Base-by-base conservation (phyloP, 352 stramenopile genomes). In the Peronosclerospora sorghi region DNA sequence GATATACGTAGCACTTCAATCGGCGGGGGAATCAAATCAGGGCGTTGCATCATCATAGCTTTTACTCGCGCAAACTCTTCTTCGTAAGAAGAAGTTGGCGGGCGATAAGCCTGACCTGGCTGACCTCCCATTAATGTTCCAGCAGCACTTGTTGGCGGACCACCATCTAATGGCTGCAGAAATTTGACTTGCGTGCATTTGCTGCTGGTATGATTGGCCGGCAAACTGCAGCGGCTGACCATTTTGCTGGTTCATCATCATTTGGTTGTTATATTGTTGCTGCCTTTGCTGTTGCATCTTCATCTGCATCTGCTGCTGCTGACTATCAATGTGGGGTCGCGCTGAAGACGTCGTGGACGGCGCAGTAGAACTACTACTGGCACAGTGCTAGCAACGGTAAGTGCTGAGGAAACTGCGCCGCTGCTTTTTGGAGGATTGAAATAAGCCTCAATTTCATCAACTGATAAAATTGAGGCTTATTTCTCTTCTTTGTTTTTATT, bases 41-140 rank as follows among this genome's bases (percentile, higher is more conserved):
- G 73, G 36, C 91, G 81, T 51, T 88, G 75, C 67, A 85, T 86
- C 68, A 91, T 86, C 81, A 90, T 90, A 29, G 78, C 80, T 59
- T 89, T 90, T 28, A 93, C 74, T 14, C 80, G 68, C 46, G 82
- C 77, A 51, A 89, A 84, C 49, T 93, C 81, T 50, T 93, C 77
- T 41, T 91, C 81, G 44, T 90, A 92, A 7, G 68, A 79, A 18
- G 78, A 83, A 6, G 63, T 77, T 5, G 63, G 60, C 13, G 67
- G 61, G 36, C 78, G 69, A 45, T 78, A 90, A 6, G 55, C 44
- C 43, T 78, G 73, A 9, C 45, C 35, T 30, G 65, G 60, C 40
- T 68, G 73, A 5, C 40, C 48, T 37, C 68, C 65, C 67, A 89
- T 87, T 44, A 82, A 87, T 51, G 72, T 65, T 1, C 51, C 65